Evolutionary conservation across 225 moss, liverwort and hornwort genomes (phyloP), one percentile per base, ranked within the genome.

Genomic region (Marchantia paleacea): DNA sequence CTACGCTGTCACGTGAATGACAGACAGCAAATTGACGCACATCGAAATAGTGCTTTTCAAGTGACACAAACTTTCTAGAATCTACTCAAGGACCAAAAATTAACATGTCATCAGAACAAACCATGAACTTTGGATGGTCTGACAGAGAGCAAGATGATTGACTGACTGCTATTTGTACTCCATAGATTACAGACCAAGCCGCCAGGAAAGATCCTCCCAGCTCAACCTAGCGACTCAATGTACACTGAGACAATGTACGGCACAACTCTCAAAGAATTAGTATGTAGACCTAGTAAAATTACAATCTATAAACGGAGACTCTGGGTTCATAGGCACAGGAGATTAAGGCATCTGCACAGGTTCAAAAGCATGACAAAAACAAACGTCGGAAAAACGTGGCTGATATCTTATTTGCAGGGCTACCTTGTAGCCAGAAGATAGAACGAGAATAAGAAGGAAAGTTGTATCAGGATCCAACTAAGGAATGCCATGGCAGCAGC

Each of bases 401-500:
- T 73, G 16, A 73, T 19, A 48, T 47, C 77, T 29, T 50, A 52
- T 19, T 78, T 51, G 63, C 12, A 77, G 64, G 54, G 69, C 82
- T 89, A 93, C 76, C 91, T 90, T 65, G 89, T 87, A 81, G 90
- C 89, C 69, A 93, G 85, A 77, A 93, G 86, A 91, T 91, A 91
- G 78, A 93, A 93, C 54, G 93, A 90, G 75, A 91, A 89, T 68
- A 93, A 90, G 78, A 93, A 93, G 77, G 93, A 91, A 48, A 93
- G 24, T 68, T 88, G 80, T 51, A 88, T 90, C 84, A 86, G 57
- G 68, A 85, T 80, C 93, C 93, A 93, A 79, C 90, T 93, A 84
- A 93, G 85, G 80, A 91, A 93, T 28, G 93, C 93, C 93, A 93
- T 93, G 24, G 93, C 93, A 7, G 89, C 81, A 83, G 93, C 88